Percentiles rank a stretch among this genome's conserved stretches.
These are phyloP conservation scores for Alternaria sp. DNA, from an alignment of 2,329 filamentous ascomycete genomes.

Conservation along the genomic window DNA sequence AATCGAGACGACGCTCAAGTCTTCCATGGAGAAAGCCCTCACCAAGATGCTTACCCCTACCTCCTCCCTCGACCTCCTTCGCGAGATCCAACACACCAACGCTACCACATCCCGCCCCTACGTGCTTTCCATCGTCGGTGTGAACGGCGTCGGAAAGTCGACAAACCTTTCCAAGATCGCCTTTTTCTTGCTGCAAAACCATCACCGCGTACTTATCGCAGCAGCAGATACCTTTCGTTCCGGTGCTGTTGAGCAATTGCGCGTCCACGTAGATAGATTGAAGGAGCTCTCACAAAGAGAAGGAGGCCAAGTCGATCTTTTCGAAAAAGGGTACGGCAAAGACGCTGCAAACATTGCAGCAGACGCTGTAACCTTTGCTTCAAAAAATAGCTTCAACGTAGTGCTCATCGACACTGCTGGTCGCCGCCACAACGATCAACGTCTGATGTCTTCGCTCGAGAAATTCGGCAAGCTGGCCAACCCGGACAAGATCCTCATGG, in stretches of 20 bases:
- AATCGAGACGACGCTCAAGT: constrained; percentile 81
- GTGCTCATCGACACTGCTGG: constrained; percentile 97
- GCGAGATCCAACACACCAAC: constrained; percentile 81
- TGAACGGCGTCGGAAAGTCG: constrained; percentile 98
- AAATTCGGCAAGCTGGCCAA: constrained; percentile 97
- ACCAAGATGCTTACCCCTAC: constrained; percentile 96
- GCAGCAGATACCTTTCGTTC: constrained; percentile 97
- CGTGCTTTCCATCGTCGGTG: constrained; percentile 96
- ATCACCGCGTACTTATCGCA: constrained; percentile 91
- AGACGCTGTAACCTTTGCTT: constrained; percentile 85
- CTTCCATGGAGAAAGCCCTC: constrained; percentile 89
- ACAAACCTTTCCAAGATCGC: constrained; percentile 98
- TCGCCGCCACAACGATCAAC: constrained; percentile 91
- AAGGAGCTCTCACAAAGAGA: constrained; percentile 87
- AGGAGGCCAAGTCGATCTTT: constrained; percentile 82
- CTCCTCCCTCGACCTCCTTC: constrained; percentile 90
- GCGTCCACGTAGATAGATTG: constrained; percentile 92
- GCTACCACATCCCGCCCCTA: constrained; percentile 78
- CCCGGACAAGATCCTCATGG: constrained; percentile 99
- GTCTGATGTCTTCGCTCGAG: constrained; percentile 94
- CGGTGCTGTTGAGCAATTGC: constrained; percentile 94
- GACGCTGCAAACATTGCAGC: constrained; percentile 95
- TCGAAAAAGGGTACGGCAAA: constrained; percentile 97
- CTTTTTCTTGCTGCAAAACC: constrained; percentile 97
- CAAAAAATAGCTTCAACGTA: constrained; percentile 81